These are phyloP conservation scores for Suhomyces kilbournensis DNA, from an alignment of 805 yeast species.

Conservation along the genomic window DNA sequence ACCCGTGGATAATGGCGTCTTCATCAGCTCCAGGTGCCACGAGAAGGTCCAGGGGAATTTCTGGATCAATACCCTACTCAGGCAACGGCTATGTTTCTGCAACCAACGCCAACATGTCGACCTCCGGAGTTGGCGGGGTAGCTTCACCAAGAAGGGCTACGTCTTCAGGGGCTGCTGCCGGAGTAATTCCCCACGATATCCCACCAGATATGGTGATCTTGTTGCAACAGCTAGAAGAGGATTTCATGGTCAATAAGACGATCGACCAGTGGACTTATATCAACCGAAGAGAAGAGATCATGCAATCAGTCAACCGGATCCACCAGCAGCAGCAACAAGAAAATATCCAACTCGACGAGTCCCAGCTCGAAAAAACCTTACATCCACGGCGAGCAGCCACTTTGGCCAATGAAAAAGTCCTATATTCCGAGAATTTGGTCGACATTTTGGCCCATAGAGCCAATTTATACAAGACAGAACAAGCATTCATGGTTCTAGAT, in stretches of 20 bases:
- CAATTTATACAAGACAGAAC: conserved; percentile 53
- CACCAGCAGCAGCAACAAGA: conserved; percentile 32
- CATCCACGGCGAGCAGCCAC: conserved; percentile 52
- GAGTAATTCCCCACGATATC: conserved; percentile 27
- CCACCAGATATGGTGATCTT: conserved; percentile 46
- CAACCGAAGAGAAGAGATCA: conserved; percentile 43
- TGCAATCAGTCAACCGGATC: conserved; percentile 33
- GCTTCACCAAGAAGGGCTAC: conserved; percentile 11
- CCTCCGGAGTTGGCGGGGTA: conserved; percentile 12
- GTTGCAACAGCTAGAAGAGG: conserved; percentile 41
- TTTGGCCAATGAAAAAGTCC: conserved; percentile 12
- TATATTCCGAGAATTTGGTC: conserved; percentile 56
- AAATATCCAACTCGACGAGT: conserved; percentile 25
- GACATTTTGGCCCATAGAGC: conserved; percentile 74
- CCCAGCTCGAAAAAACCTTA: conserved; percentile 54
- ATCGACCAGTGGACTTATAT: conserved; percentile 49
- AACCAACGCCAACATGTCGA: conserved; percentile 18
- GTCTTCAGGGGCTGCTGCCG: conserved; percentile 9
- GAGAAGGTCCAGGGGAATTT: conserved; percentile 17
- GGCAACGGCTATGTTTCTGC: conserved; percentile 22
- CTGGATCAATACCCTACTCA: conserved; percentile 16
- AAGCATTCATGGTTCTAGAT: conserved; percentile 72
- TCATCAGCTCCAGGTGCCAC: conserved; percentile 2
- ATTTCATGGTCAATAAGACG: conserved; percentile 36
- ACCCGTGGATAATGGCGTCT: conserved; percentile 1